phyloP scores from a whole-genome alignment of 495 filamentous ascomycete genomes.

The Annulohypoxylon moriforme region DNA sequence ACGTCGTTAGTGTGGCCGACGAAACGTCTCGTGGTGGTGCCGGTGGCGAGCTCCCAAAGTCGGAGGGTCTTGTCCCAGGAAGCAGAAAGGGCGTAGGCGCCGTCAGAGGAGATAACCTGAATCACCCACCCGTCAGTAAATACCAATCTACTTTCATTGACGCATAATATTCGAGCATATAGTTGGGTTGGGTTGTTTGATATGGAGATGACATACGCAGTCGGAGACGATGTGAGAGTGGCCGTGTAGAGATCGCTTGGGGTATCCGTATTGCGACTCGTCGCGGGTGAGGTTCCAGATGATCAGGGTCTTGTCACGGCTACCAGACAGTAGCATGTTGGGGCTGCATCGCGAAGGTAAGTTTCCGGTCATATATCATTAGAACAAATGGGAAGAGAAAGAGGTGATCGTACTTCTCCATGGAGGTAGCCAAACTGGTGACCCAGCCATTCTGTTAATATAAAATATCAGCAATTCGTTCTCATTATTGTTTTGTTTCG shows the following conservation, averaged over 20 bases:
- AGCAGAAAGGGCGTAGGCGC: constrained; percentile 97
- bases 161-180: neutral
- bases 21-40: constrained; percentile 95
- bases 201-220: constrained; percentile 77
- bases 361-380: constrained; percentile 31
- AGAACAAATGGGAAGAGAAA: neutral
- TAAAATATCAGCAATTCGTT: constrained; percentile 34
- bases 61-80: constrained; percentile 99
- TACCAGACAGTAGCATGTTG: constrained; percentile 99
- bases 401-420: constrained; percentile 85
- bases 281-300: constrained; percentile 99
- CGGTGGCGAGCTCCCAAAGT: constrained; percentile 97
- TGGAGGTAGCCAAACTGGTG: constrained; percentile 92
- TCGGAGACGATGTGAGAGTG: constrained; percentile 99
- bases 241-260: constrained; percentile 96
- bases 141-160: constrained; percentile 27
- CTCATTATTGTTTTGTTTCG: constrained; percentile 34
- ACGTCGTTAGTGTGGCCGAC: constrained; percentile 99
- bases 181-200: neutral
- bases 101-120: constrained; percentile 99
- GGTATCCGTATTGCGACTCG: constrained; percentile 96
- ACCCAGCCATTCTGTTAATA: constrained; percentile 72
- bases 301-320: constrained; percentile 98
- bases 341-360: constrained; percentile 70
- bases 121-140: constrained; percentile 56